Evolutionary conservation across 2,329 filamentous ascomycete genomes (phyloP).

Genomic region (Colletotrichum orchidophilum): DNA sequence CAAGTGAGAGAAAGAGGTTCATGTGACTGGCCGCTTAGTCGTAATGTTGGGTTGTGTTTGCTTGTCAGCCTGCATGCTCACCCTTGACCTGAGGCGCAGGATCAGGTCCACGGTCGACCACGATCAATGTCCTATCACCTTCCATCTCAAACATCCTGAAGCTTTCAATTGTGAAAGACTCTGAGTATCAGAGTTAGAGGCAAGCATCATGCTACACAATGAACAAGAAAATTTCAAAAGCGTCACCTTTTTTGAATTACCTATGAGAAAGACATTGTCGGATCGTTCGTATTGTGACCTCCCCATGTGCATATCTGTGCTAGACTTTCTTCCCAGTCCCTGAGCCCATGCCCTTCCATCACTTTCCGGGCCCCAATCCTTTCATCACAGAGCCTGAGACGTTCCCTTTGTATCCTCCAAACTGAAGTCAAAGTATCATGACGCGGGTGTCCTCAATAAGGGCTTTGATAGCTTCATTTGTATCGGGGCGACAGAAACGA

Average conservation of each 20-base stretch:
- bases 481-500: background rate
- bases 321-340: background rate
- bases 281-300: too few species aligned
- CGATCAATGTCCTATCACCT: background rate
- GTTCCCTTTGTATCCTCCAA: background rate
- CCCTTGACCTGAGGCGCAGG: background rate
- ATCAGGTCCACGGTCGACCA: background rate
- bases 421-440: background rate
- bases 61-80: background rate
- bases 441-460: background rate
- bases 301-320: background rate
- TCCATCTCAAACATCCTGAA: background rate
- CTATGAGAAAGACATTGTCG: background rate
- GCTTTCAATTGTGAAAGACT: background rate
- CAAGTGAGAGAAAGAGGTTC: background rate
- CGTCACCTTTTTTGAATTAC: background rate
- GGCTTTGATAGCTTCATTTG: background rate
- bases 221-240: too few species aligned
- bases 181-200: too few species aligned
- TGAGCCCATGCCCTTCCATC: background rate
- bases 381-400: background rate
- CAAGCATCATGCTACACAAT: too few species aligned
- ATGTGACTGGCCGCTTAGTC: background rate
- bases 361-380: background rate
- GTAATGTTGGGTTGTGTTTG: background rate